Evolutionary conservation across 2,329 filamentous ascomycete genomes (phyloP), one percentile per base, ranked within the genome.

Genomic region (Nannizziopsis arthrosporioides): DNA sequence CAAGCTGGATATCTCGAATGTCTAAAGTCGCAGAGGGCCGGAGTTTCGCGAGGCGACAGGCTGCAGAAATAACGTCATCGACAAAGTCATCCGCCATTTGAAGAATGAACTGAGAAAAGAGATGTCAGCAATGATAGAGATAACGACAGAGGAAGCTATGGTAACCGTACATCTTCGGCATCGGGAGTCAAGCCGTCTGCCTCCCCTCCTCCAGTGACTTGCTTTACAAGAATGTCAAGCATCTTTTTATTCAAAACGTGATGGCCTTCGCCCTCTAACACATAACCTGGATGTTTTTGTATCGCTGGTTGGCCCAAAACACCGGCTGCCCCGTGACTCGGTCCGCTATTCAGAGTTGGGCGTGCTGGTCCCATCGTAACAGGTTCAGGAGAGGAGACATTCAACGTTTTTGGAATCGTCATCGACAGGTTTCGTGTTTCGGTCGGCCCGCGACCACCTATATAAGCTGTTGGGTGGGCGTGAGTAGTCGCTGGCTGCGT

Each of bases 211-310:
- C 89, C 89, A 32, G 87, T 94, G 51, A 96, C 88, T 67, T 96
- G 90, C 44, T 89, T 80, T 7, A 96, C 89, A 34, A 98, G 75
- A 63, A 95, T 90, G 61, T 98, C 89, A 36, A 98, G 75, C 70
- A 94, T 96, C 71, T 94, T 93, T 77, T 95, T 95, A 70, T 84
- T 93, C n/a, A 98, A 73, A 1, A 98, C 84, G 38, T 89, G 82
- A 59, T 95, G 88, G 19, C 87, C 88, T 61, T 94, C 89, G 27
- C 86, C 85, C 63, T 96, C 90, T 50, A 95, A 81, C 49, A 86
- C 85, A 64, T 86, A 94, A 0, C 81, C 80, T 0, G 88, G 86
- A 39, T 86, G 79, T 61, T 88, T 89, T 48, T 81, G 73, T 52
- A 96, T 77, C 1, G 86, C 85, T 0, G 92, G 89, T 60, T 94